These are phyloP conservation scores for Leccinellum luteum DNA, from an alignment of 768 basidiomycete species.

Conservation along the genomic window DNA sequence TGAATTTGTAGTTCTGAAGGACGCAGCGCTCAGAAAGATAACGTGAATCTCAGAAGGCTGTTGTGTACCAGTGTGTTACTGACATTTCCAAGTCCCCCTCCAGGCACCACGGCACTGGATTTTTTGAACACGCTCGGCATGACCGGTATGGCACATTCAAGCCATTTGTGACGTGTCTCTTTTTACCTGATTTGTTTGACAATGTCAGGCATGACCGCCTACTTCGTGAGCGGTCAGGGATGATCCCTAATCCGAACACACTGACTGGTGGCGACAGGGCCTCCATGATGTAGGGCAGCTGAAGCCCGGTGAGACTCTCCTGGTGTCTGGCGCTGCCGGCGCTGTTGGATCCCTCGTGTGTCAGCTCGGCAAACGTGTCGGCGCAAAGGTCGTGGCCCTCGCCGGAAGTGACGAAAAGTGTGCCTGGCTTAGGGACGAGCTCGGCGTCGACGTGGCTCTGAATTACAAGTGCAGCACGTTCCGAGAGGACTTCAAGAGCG, in stretches of 20 bases:
- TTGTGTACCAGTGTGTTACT: background rate
- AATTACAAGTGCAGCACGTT: slow-evolving; percentile 86
- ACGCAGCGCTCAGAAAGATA: slow-evolving; percentile 49
- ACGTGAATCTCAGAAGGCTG: slow-evolving; percentile 41
- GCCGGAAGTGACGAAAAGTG: slow-evolving; percentile 86
- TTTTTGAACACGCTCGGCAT: slow-evolving; percentile 77
- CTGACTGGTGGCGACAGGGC: slow-evolving; percentile 48
- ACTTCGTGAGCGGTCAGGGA: slow-evolving; percentile 57
- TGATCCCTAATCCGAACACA: background rate
- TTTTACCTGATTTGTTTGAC: background rate
- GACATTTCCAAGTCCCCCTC: slow-evolving; percentile 42
- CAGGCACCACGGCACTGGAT: slow-evolving; percentile 67
- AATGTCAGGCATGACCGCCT: slow-evolving; percentile 77
- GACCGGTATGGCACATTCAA: slow-evolving; percentile 49
- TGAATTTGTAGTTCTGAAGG: slow-evolving; percentile 65
- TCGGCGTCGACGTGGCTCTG: slow-evolving; percentile 79
- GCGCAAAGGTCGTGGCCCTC: slow-evolving; percentile 83
- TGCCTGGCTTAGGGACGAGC: slow-evolving; percentile 76
- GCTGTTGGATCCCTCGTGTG: slow-evolving; percentile 83
- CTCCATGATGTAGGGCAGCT: slow-evolving; percentile 76
- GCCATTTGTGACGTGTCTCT: background rate
- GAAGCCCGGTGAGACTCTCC: slow-evolving; percentile 80
- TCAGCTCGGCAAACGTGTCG: slow-evolving; percentile 76
- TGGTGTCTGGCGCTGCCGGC: slow-evolving; percentile 90
- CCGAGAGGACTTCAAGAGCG: slow-evolving; percentile 63